These are phyloP conservation scores for Gaultheria prostrata DNA, from an alignment of 148 eudicot genomes.

Conservation along the genomic window DNA sequence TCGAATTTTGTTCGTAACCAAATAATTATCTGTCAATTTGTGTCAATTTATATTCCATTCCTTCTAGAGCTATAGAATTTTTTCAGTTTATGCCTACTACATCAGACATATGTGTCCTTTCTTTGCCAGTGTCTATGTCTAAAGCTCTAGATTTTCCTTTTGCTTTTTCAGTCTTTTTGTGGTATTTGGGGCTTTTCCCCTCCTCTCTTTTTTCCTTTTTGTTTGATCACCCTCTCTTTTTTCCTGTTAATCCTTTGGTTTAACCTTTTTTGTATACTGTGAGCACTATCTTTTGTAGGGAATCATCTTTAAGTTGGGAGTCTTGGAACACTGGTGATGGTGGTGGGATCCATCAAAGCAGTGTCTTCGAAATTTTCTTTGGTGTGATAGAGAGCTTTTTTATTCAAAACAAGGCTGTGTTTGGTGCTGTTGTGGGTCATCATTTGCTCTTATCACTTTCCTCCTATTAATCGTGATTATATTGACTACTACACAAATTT, in stretches of 20 bases:
- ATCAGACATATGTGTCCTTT: background rate
- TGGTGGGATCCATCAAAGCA: slow-evolving; percentile 22
- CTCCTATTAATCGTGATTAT: background rate
- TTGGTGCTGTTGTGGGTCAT: slow-evolving; percentile 18
- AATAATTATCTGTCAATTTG: background rate
- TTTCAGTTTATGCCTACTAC: background rate
- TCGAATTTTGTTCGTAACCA: background rate
- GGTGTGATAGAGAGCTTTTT: slow-evolving; percentile 8
- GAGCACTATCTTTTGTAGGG: slow-evolving; percentile 2
- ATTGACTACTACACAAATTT: background rate
- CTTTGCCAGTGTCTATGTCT: background rate
- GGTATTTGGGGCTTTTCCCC: background rate
- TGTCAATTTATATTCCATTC: background rate
- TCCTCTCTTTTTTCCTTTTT: background rate
- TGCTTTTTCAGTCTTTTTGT: slow-evolving; percentile 1
- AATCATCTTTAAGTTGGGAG: slow-evolving; percentile 1
- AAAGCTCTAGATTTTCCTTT: background rate
- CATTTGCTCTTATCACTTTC: background rate
- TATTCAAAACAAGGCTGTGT: background rate
- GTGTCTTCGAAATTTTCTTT: background rate
- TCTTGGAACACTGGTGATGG: slow-evolving; percentile 13
- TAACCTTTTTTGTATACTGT: slow-evolving; percentile 5
- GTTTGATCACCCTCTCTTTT: background rate
- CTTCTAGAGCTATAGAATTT: background rate
- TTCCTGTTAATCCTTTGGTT: background rate